Conservation (phyloP, 495 filamentous ascomycete species). For the Neurospora discreta region DNA sequence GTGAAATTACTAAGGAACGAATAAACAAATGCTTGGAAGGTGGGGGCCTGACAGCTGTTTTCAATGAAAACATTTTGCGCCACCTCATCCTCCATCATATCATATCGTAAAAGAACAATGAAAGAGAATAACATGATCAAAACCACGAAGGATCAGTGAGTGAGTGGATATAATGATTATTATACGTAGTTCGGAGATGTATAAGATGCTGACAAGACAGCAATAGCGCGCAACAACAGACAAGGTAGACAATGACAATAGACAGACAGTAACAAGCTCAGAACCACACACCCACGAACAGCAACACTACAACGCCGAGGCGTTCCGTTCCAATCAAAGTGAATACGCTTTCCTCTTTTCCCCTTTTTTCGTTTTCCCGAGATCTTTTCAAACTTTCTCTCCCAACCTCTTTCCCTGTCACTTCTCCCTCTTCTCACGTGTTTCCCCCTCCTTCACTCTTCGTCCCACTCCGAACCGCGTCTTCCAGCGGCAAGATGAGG, state of each 20-base stretch:
- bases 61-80: neutral
- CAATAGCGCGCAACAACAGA: neutral
- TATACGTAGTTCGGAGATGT: neutral
- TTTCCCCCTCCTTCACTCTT: neutral
- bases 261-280: neutral
- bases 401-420: neutral
- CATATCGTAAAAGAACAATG: neutral
- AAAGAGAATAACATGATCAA: neutral
- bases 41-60: neutral
- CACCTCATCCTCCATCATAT: neutral
- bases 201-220: neutral
- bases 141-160: neutral
- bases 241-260: neutral
- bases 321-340: neutral
- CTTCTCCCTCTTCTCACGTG: neutral
- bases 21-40: neutral
- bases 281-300: neutral
- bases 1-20: neutral
- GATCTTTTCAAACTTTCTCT: neutral
- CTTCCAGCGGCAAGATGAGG: neutral
- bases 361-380: neutral
- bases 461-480: neutral
- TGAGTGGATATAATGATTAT: constrained; percentile 1
- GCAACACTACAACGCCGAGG: neutral
- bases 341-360: neutral